Evolutionary conservation across 2,329 filamentous ascomycete genomes (phyloP).

Genomic region (Zasmidium cellare): DNA sequence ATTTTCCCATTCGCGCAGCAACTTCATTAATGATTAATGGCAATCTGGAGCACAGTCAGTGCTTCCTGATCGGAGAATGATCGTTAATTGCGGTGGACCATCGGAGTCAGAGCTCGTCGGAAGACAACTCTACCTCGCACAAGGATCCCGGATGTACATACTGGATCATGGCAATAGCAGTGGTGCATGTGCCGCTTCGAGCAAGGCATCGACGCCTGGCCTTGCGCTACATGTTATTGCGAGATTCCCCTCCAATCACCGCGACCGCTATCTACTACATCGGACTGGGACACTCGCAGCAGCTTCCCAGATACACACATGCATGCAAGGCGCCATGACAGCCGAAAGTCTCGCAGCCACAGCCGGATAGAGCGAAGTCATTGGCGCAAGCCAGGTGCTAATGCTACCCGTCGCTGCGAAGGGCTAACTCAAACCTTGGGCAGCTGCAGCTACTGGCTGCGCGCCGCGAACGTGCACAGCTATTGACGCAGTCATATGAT

Average conservation of each 20-base stretch:
- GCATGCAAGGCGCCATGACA: background rate
- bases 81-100: no score
- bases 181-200: no score
- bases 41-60: no score
- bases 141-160: no score
- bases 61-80: no score
- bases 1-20: no score
- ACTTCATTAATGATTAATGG: no score
- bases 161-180: no score
- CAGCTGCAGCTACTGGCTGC: background rate
- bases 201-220: no score
- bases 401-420: background rate
- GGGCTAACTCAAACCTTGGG: background rate
- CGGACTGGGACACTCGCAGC: background rate
- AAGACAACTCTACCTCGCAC: no score
- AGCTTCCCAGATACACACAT: background rate
- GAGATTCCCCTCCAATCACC: background rate
- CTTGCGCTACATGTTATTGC: no score
- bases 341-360: conserved; percentile 1
- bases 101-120: no score
- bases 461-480: background rate
- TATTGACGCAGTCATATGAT: background rate
- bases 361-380: background rate
- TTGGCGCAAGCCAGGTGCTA: background rate
- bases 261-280: background rate